A percentile compares a stretch with the other conserved stretches of the same genome.
These are phyloP conservation scores for Nissolia schottii DNA, from an alignment of 306 rosid genomes.

Conservation along the genomic window DNA sequence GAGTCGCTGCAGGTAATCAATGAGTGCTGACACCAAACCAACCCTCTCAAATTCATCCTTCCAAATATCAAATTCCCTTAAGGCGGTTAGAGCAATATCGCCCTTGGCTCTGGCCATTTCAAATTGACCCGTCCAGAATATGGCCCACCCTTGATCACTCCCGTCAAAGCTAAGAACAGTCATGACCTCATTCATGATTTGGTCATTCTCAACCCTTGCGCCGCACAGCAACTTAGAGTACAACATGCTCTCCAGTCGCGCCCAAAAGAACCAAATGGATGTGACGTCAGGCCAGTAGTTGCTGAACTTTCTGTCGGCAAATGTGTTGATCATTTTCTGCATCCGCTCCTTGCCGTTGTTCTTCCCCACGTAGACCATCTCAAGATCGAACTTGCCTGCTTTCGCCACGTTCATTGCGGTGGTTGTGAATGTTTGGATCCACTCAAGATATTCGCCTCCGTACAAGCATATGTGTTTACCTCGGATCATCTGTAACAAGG, in stretches of 20 bases:
- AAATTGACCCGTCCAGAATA: constrained; percentile 43
- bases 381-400: constrained; percentile 35
- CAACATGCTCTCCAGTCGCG: constrained; percentile 77
- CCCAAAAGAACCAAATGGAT: constrained; percentile 82
- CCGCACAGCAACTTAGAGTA: constrained; percentile 57
- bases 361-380: constrained; percentile 69
- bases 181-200: constrained; percentile 64
- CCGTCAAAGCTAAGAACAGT: constrained; percentile 75
- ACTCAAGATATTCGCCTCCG: constrained; percentile 72
- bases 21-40: constrained; percentile 47
- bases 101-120: constrained; percentile 74
- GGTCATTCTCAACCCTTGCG: constrained; percentile 48
- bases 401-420: constrained; percentile 40
- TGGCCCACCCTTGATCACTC: constrained; percentile 76
- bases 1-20: constrained; percentile 19
- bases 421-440: constrained; percentile 66
- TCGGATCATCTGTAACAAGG: constrained; percentile 36
- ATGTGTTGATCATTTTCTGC: constrained; percentile 35
- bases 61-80: constrained; percentile 50
- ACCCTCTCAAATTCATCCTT: not conserved
- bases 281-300: constrained; percentile 47
- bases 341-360: constrained; percentile 61
- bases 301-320: constrained; percentile 40
- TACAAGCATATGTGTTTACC: constrained; percentile 57
- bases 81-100: constrained; percentile 31